Base-by-base conservation (phyloP, 2,329 filamentous ascomycete species). In the Myotisia sp. region DNA sequence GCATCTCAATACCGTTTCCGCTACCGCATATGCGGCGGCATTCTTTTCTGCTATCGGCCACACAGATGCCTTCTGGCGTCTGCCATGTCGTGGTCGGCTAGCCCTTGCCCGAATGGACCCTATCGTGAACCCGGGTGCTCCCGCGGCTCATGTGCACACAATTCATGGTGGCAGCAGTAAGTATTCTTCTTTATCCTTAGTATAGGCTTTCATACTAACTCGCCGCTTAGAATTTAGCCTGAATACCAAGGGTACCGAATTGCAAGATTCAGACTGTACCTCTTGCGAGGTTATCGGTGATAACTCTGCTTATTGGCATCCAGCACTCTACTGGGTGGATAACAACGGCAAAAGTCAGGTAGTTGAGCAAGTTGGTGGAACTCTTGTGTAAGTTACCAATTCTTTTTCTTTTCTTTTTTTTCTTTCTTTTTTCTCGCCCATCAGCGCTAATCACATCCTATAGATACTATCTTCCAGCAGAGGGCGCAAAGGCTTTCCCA, bases 281-380 rank as follows among this genome's bases (percentile, higher is more conserved):
- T 86, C 82, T 7, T 92, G 84, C 53, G 72, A 69, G 37, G 79
- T 92, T 26, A 74, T 65, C 23, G 67, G 87, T 59, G 85, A 93
- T 59, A 79, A 76, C 60, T 92, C 83, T n/a, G 76, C 74, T 20
- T 93, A 93, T 62, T 93, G 84, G 82, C 73, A 75, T 34, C 85
- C 85, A 1, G 60, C 71, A 2, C 52, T 92, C 42, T 86, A 87
- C 62, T 93, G 92, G 56, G 58, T 76, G 51, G 71, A 85, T 48
- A 49, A 59, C 8, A 78, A 80, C 45, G 72, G 78, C 37, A 63
- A 74, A 37, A 73, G 73, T 33, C 70, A 80, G 47, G 55, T 80
- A 37, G 81, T 92, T 29, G 58, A 68, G 1, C 76, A 90, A 53
- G 70, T 79, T 33, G 83, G 84, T 41, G 83, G 85, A 42, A 83